A percentile compares a stretch with the other conserved stretches of the same genome.
These are phyloP conservation scores for Blepharisma undulans DNA, from an alignment of 169 alveolate genomes.

Conservation along the genomic window DNA sequence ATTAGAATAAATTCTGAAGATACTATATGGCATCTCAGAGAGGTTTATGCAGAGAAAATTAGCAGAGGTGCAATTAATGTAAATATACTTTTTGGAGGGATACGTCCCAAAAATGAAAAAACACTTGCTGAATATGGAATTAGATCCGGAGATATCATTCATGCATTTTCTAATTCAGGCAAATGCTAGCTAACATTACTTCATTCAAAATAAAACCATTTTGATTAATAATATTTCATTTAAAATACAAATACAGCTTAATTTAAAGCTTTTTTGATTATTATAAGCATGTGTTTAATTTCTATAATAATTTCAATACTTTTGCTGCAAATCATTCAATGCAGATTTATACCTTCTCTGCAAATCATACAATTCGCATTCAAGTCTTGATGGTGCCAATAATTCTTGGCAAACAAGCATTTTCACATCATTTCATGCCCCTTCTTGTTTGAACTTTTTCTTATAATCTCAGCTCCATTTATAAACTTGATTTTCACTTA, in stretches of 20 bases:
- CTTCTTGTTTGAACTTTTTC: conserved; percentile 44
- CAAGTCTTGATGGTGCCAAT: neutral
- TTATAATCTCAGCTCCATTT: conserved; percentile 80
- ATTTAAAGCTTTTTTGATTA: no score
- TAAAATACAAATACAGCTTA: no score
- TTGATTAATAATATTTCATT: no score
- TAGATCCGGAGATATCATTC: conserved; percentile 51
- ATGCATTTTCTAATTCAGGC: neutral
- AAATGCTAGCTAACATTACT: no score
- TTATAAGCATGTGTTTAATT: neutral
- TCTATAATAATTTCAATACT: neutral
- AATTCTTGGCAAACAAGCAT: neutral
- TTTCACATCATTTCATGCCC: no score
- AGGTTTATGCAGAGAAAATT: neutral
- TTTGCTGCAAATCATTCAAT: neutral
- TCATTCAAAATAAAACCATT: no score
- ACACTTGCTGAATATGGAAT: conserved; percentile 66
- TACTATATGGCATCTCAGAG: no score
- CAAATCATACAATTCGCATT: neutral
- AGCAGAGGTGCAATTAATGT: neutral
- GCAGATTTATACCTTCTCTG: neutral
- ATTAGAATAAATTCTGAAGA: no score
- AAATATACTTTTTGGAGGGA: neutral
- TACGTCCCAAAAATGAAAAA: neutral
- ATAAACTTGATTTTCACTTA: conserved; percentile 70